phyloP scores from a whole-genome alignment of 2,329 filamentous ascomycete species.

The Fusarium marasasianum region DNA sequence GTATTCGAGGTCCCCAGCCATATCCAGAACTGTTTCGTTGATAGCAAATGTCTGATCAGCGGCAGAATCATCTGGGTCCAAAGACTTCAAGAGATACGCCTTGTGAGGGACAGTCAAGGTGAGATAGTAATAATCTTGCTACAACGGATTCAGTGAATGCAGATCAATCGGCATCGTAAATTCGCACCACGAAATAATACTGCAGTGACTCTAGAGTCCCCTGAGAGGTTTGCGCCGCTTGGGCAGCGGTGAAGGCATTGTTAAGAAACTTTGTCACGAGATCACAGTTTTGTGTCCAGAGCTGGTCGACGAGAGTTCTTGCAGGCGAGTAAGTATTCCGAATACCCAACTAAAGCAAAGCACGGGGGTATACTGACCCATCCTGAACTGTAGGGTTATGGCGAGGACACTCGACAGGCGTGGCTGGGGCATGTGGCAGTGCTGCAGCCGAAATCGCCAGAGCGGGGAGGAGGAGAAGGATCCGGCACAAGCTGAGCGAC shows the following conservation, averaged over 20 bases:
- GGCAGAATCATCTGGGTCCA: not conserved
- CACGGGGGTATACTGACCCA: not conserved
- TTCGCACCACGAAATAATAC: not conserved
- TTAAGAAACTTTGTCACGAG: not conserved
- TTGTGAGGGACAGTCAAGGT: not conserved
- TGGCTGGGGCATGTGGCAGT: not conserved
- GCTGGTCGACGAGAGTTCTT: not conserved
- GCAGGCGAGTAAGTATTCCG: fast-evolving
- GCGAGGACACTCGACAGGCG: not conserved
- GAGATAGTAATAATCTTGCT: not conserved
- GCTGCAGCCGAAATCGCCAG: not conserved
- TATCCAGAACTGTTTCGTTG: not conserved
- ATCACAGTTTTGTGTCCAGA: not conserved
- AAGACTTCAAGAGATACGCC: not conserved
- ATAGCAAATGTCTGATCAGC: not conserved
- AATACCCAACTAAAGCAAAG: fast-evolving
- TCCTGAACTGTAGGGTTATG: not conserved
- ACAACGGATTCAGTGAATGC: not conserved
- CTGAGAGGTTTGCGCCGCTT: not conserved
- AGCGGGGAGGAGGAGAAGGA: not conserved
- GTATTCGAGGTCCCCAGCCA: not conserved
- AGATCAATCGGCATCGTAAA: fast-evolving
- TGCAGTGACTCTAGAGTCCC: not conserved
- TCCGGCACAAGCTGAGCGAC: not conserved
- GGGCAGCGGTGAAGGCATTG: not conserved